Evolutionary conservation across 2,329 filamentous ascomycete genomes (phyloP).

Genomic region (Beauveria varroae): DNA sequence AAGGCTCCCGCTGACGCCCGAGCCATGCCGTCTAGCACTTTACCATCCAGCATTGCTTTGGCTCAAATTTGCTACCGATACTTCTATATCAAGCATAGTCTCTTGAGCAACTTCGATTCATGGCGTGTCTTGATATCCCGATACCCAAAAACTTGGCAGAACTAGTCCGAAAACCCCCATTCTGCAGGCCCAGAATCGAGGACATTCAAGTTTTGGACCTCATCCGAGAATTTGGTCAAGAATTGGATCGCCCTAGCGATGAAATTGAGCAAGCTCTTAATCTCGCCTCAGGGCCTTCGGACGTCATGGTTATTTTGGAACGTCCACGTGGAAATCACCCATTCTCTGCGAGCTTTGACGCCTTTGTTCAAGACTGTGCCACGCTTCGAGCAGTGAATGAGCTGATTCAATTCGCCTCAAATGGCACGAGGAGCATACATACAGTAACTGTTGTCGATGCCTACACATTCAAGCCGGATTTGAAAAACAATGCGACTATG

Average conservation of each 20-base stretch:
- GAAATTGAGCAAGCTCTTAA: background rate
- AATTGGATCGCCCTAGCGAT: background rate
- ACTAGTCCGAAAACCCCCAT: background rate
- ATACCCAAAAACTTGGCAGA: background rate
- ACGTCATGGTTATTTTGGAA: background rate
- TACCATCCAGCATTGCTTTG: no score
- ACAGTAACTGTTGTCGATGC: background rate
- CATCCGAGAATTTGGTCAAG: background rate
- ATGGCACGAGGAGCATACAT: background rate
- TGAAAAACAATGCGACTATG: background rate
- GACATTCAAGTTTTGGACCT: background rate
- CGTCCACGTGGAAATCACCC: background rate
- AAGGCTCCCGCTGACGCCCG: no score
- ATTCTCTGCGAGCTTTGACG: background rate
- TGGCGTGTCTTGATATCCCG: background rate
- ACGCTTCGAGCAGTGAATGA: background rate
- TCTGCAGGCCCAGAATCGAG: background rate
- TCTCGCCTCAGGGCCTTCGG: background rate
- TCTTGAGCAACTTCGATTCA: background rate
- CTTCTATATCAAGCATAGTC: no score
- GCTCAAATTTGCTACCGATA: no score
- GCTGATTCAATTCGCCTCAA: background rate
- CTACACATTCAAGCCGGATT: background rate
- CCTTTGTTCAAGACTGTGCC: background rate
- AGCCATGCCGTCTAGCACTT: no score